A percentile compares a stretch with the other conserved stretches of the same genome.
phyloP scores from a whole-genome alignment of 1,139 yeast species.

The Sugiyamaella castrensis region DNA sequence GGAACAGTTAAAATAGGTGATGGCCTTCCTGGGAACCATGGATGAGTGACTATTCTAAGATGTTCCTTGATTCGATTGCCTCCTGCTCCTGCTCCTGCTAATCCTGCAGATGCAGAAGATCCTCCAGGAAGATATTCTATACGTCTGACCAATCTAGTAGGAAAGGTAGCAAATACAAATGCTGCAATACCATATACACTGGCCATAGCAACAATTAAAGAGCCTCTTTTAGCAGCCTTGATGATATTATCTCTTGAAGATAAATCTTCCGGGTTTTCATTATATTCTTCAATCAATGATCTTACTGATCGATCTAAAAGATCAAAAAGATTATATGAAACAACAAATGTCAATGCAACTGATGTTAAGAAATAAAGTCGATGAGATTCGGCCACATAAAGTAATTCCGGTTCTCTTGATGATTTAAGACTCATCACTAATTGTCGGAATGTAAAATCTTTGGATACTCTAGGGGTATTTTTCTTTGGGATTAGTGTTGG shows the following conservation, averaged over 20 bases:
- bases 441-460: constrained; percentile 56
- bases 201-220: constrained; percentile 43
- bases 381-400: constrained; percentile 84
- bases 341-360: constrained; percentile 64
- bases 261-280: constrained; percentile 50
- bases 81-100: no score
- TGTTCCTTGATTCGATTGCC: constrained; percentile 41
- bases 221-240: constrained; percentile 41
- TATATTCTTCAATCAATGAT: constrained; percentile 56
- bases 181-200: constrained; percentile 45
- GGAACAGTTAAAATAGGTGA: constrained; percentile 75
- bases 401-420: constrained; percentile 63
- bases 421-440: constrained; percentile 58
- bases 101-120: no score
- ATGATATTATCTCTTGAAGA: constrained; percentile 38
- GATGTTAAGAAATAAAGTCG: constrained; percentile 68
- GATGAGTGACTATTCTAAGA: constrained; percentile 67
- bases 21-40: constrained; percentile 69
- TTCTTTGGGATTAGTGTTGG: constrained; percentile 63
- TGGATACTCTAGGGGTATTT: constrained; percentile 59
- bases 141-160: constrained; percentile 67
- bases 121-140: constrained; percentile 68
- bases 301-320: constrained; percentile 55
- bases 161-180: constrained; percentile 47
- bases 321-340: constrained; percentile 64